Evolutionary conservation across 192 early-diverging fungal species (phyloP).

Genomic region (Rhizophagus clarus): DNA sequence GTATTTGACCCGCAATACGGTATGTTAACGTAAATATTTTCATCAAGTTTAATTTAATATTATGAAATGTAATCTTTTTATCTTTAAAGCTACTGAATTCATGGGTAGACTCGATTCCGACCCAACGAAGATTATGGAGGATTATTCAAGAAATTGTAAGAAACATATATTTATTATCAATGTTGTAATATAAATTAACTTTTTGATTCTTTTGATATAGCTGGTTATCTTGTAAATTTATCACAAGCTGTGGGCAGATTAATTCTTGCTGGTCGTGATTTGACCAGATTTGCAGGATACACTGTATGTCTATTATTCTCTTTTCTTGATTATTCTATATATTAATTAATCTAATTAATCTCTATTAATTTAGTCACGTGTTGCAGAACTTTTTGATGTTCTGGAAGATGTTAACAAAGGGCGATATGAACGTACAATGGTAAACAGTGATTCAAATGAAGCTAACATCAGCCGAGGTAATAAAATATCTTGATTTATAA

Average conservation of each 20-base stretch:
- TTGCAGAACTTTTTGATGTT: conserved; percentile 61
- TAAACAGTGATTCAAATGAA: conserved; percentile 42
- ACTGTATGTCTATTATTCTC: conserved; percentile 38
- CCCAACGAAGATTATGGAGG: conserved; percentile 62
- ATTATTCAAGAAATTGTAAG: conserved; percentile 64
- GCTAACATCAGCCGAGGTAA: conserved; percentile 41
- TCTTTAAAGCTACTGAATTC: conserved; percentile 50
- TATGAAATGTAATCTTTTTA: background rate
- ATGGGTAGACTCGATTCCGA: conserved; percentile 54
- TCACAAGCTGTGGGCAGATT: conserved; percentile 65
- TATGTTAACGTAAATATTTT: conserved; percentile 24
- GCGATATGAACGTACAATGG: conserved; percentile 56
- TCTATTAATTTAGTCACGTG: conserved; percentile 43
- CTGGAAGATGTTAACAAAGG: conserved; percentile 58
- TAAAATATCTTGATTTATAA: background rate
- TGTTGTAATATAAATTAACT: background rate
- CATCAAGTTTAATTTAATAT: background rate
- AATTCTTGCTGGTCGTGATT: conserved; percentile 65
- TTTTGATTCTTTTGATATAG: conserved; percentile 30
- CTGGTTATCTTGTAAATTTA: conserved; percentile 63
- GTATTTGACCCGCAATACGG: conserved; percentile 61
- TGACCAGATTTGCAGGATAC: conserved; percentile 66
- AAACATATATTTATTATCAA: background rate
- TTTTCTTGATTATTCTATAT: background rate
- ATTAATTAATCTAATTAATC: background rate